phyloP scores from a whole-genome alignment of 1,139 yeast species.

The Blastobotrys proliferans region DNA sequence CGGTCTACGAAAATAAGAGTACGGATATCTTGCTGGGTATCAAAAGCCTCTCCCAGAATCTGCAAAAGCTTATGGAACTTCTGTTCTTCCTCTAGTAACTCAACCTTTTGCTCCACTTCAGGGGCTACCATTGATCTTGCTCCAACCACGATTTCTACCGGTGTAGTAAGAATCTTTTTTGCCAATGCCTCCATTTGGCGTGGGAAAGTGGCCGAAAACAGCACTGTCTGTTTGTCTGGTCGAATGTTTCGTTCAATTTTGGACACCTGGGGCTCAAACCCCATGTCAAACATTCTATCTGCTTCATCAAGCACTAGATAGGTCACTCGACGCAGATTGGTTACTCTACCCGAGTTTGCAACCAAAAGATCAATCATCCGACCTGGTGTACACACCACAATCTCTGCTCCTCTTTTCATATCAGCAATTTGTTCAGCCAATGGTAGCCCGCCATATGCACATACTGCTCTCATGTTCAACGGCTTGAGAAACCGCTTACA shows the following conservation, averaged over 20 bases:
- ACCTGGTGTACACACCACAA: slow-evolving; percentile 94
- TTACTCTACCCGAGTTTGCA: slow-evolving; percentile 75
- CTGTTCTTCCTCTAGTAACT: slow-evolving; percentile 47
- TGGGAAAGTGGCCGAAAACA: slow-evolving; percentile 95
- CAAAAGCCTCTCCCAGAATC: slow-evolving; percentile 46
- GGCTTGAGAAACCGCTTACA: slow-evolving; percentile 54
- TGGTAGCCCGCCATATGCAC: slow-evolving; percentile 95
- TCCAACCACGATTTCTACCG: slow-evolving; percentile 78
- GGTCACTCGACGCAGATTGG: slow-evolving; percentile 65
- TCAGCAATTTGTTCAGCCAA: slow-evolving; percentile 79
- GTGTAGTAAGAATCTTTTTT: slow-evolving; percentile 51
- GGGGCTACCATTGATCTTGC: slow-evolving; percentile 79
- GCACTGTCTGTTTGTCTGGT: slow-evolving; percentile 86
- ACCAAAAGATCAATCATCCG: slow-evolving; percentile 84
- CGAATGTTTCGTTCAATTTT: slow-evolving; percentile 74
- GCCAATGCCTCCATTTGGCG: slow-evolving; percentile 72
- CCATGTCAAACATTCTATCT: slow-evolving; percentile 94
- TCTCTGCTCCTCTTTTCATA: slow-evolving; percentile 71
- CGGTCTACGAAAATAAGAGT: slow-evolving; percentile 81
- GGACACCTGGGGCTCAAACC: slow-evolving; percentile 94
- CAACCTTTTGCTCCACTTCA: slow-evolving; percentile 70
- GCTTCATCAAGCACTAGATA: slow-evolving; percentile 93
- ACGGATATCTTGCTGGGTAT: slow-evolving; percentile 43
- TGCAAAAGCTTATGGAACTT: slow-evolving; percentile 56
- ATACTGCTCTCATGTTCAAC: slow-evolving; percentile 52